Conservation (phyloP, 2,329 filamentous ascomycete genomes). For the Ophidiomyces ophidiicola region DNA sequence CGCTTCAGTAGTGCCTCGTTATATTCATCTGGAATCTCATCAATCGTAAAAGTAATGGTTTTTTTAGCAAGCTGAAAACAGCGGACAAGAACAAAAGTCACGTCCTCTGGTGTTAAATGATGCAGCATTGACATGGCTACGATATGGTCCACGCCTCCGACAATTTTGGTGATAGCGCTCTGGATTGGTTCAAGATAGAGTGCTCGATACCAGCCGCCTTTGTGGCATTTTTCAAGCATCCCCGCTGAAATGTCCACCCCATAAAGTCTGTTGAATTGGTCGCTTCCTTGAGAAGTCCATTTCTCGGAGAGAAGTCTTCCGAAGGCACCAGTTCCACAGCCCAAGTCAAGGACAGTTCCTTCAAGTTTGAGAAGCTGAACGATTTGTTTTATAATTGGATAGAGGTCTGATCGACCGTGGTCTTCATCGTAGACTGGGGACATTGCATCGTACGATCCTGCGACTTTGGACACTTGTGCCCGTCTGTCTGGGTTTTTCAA, state of each 20-base stretch:
- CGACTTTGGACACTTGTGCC: background rate
- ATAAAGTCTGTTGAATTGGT: conserved; percentile 4
- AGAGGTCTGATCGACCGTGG: background rate
- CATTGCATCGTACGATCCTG: conserved; percentile 5
- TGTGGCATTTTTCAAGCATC: conserved; percentile 10
- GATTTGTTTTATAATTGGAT: background rate
- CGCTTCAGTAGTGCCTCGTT: conserved; percentile 3
- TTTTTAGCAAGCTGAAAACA: conserved; percentile 17
- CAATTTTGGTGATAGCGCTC: conserved; percentile 7
- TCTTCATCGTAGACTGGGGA: conserved; percentile 8
- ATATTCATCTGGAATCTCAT: conserved; percentile 15
- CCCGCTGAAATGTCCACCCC: conserved; percentile 13
- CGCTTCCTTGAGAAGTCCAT: conserved; percentile 4
- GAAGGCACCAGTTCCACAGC: conserved; percentile 16
- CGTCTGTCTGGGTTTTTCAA: conserved; percentile 8
- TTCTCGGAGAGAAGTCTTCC: conserved; percentile 15
- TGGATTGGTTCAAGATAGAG: conserved; percentile 15
- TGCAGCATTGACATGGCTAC: conserved; percentile 15
- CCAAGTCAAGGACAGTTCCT: conserved; percentile 17
- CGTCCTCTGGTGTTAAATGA: conserved; percentile 14
- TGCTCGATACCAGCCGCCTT: conserved; percentile 12
- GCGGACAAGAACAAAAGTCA: conserved; percentile 17
- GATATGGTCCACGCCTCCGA: conserved; percentile 15
- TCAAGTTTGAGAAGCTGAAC: conserved; percentile 4
- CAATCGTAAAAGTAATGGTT: conserved; percentile 16